phyloP scores from a whole-genome alignment of 2,329 filamentous ascomycete species.

The Cercospora sesami region DNA sequence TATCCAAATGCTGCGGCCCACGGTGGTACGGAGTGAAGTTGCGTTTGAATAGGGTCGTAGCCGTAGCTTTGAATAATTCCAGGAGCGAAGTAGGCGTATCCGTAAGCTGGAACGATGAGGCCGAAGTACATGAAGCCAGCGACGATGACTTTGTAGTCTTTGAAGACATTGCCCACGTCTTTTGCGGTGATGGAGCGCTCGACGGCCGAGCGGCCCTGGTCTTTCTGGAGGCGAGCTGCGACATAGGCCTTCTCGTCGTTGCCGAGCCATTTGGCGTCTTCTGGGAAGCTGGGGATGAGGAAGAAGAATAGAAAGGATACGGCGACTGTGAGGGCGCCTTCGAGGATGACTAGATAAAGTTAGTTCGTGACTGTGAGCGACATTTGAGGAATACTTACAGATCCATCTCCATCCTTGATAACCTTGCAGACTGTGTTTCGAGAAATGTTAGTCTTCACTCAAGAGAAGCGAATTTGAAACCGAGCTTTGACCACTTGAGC shows the following conservation, averaged over 20 bases:
- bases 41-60: constrained; percentile 56
- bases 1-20: constrained; percentile 76
- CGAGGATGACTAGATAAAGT: constrained; percentile 64
- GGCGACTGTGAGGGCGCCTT: constrained; percentile 49
- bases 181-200: constrained; percentile 47
- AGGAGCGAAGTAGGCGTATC: constrained; percentile 38
- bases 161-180: constrained; percentile 50
- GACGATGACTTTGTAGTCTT: constrained; percentile 51
- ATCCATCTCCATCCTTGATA: constrained; percentile 75
- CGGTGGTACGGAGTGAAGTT: constrained; percentile 57
- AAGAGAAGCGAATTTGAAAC: neutral
- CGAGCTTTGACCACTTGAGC: neutral
- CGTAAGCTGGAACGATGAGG: constrained; percentile 45
- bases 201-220: constrained; percentile 50
- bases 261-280: constrained; percentile 51
- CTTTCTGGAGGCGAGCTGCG: constrained; percentile 47
- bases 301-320: constrained; percentile 51
- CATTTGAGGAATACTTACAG: neutral
- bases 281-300: constrained; percentile 51
- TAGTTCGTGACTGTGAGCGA: no score
- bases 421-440: constrained; percentile 49
- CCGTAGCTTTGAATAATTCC: constrained; percentile 52
- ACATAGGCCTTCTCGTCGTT: constrained; percentile 50
- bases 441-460: neutral
- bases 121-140: constrained; percentile 57